Base-by-base conservation (phyloP, 176 grass and related monocot species). In the Musa schizocarpa region DNA sequence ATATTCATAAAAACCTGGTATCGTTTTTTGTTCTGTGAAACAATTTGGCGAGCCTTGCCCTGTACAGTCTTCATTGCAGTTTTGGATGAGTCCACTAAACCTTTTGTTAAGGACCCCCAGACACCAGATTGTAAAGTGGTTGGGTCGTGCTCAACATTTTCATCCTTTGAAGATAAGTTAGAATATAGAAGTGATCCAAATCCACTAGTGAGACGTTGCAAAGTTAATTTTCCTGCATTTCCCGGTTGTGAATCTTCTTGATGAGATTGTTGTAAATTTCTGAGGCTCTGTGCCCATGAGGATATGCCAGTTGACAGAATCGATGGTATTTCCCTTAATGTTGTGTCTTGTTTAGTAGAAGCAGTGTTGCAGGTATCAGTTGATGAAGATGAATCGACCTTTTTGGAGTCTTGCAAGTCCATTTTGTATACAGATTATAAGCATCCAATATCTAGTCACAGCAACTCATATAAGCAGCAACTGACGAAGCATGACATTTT, bases 141-240 rank as follows among this genome's bases (percentile, higher is more conserved):
- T 64, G 29, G 1, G n/a, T 51, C 8, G 58, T 63, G 2, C n/a
- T 65, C 74, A 65, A 59, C 34, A 76, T 23, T 76, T n/a, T 24
- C 20, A 19, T 76, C 74, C 52, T 65, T 76, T 12, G 43, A n/a
- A 23, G 74, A 12, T 51, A 20, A 76, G 57, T 63, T 76, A 23
- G 57, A 22, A 64, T 34, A 1, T 12, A 76, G 10, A 51, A 50
- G 74, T 64, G 58, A 76, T 23, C 74, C 74, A 50, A 76, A 63
- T 52, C 74, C 74, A 53, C 74, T 76, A 52, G 10, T 76, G 19
- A 76, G 17, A 48, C 58, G 57, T 24, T 76, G 57, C 20, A 76
- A 76, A 76, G 74, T 63, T 76, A 43, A 76, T 51, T 23, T 76
- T 76, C 74, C 74, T 76, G 22, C 59, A 76, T 64, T 64, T 76